These are phyloP conservation scores for Tulasnella calospora DNA, from an alignment of 768 basidiomycete species.

Conservation along the genomic window DNA sequence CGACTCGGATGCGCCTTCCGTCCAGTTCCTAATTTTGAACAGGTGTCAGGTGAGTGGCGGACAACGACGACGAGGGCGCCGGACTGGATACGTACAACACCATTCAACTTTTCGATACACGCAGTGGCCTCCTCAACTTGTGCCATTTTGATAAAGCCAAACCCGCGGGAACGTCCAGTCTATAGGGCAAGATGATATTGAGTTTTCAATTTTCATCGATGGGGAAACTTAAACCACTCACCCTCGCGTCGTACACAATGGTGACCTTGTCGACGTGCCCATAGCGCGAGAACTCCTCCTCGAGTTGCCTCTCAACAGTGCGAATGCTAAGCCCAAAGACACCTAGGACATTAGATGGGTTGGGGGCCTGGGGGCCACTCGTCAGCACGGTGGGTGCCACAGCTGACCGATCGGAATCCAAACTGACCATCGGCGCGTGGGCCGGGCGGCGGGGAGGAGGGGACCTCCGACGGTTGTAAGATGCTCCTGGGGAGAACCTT, in stretches of 20 bases:
- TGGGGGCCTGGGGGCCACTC: conserved; percentile 60
- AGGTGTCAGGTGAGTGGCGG: neutral
- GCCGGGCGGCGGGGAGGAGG: conserved; percentile 59
- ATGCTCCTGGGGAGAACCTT: conserved; percentile 34
- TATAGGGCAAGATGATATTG: conserved; percentile 24
- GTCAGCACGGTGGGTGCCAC: conserved; percentile 20
- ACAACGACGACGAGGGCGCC: neutral
- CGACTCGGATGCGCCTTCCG: conserved; percentile 92
- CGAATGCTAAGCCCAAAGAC: conserved; percentile 98
- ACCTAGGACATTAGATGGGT: conserved; percentile 83
- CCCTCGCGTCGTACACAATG: conserved; percentile 94
- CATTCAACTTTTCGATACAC: conserved; percentile 88
- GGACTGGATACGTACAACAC: conserved; percentile 56
- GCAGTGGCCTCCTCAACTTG: conserved; percentile 79
- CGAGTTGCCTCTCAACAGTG: conserved; percentile 87
- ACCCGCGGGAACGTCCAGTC: conserved; percentile 95
- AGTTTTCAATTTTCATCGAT: neutral
- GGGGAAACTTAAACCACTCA: conserved; percentile 43
- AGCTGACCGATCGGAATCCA: conserved; percentile 2
- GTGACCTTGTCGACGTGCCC: conserved; percentile 92
- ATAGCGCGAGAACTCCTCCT: conserved; percentile 86
- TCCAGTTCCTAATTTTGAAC: conserved; percentile 69
- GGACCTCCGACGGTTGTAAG: conserved; percentile 46
- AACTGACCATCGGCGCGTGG: conserved; percentile 69
- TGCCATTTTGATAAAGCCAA: conserved; percentile 95